Base-by-base conservation (phyloP, 306 rosid genomes). In the Myrica gale region DNA sequence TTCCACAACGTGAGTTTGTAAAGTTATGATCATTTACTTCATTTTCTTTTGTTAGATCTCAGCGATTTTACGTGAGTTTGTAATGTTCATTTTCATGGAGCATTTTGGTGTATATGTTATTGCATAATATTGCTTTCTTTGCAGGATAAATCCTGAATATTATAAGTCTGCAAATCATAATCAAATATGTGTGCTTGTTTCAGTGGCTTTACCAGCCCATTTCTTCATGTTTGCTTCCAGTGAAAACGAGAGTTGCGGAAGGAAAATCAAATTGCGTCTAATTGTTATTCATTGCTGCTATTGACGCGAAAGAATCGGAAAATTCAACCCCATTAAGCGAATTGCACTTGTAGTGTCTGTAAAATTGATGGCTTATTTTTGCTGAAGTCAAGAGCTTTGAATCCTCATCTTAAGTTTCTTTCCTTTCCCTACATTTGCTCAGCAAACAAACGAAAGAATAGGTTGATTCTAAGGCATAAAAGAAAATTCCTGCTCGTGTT, bases 1-100 rank as follows among this genome's bases (percentile, higher is more conserved):
- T 68, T 89, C 90, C 77, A 92, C 93, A 7, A 86, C 97, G 98
- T 94, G 79, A 87, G 98, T 91, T 19, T 26, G 1, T 60, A 3
- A 21, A 23, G 5, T 44, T 50, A 53, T 74, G 53, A 77, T 54
- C 37, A 32, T 32, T 32, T 32, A 32, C 37, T 32, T 32, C 37
- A 32, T 32, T 48, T 56, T 20, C 73, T 45, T 53, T 47, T 54
- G 15, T 53, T 37, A 55, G 63, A 41, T 41, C 42, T 21, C 12
- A 10, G 26, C 26, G 7, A 10, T 60, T 23, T 26, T 23, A 10
- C 12, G 66, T 21, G 11, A 21, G 37, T 1, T 8, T 50, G 23
- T 21, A 19, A 26, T 2, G 13, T 61, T 26, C n/a, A 26, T 11
- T 61, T 32, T 32, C 3, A 32, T 32, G 37, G 37, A 32, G 37